phyloP scores from a whole-genome alignment of 768 basidiomycete genomes.

The Lactarius pseudohatsudake region DNA sequence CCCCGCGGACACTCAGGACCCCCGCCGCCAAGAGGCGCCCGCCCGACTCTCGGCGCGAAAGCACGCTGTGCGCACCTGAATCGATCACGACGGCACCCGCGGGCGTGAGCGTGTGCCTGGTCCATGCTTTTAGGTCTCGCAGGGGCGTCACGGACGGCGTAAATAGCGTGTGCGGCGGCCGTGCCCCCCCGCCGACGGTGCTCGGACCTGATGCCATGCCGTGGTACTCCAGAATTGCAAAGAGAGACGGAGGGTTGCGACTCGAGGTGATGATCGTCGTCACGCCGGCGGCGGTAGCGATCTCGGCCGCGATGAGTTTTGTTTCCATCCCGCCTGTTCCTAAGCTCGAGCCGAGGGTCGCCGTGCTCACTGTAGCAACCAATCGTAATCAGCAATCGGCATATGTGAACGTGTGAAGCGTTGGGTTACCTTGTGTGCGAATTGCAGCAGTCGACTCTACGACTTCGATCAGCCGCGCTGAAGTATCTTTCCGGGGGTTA shows the following conservation, averaged over 20 bases:
- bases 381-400: neutral
- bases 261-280: slow-evolving; percentile 89
- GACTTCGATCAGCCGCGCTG: slow-evolving; percentile 74
- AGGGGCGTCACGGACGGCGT: slow-evolving; percentile 67
- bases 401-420: slow-evolving; percentile 16
- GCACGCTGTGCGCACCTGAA: slow-evolving; percentile 81
- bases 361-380: slow-evolving; percentile 71
- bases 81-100: slow-evolving; percentile 89
- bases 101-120: slow-evolving; percentile 89
- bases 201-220: slow-evolving; percentile 28
- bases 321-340: slow-evolving; percentile 99
- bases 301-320: slow-evolving; percentile 96
- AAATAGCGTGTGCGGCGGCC: slow-evolving; percentile 90
- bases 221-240: slow-evolving; percentile 81
- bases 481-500: slow-evolving; percentile 89
- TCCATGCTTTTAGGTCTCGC: slow-evolving; percentile 93
- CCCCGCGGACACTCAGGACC: slow-evolving; percentile 81
- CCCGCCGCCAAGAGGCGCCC: slow-evolving; percentile 92
- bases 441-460: slow-evolving; percentile 84
- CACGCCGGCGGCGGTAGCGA: slow-evolving; percentile 93
- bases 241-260: slow-evolving; percentile 70
- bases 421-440: slow-evolving; percentile 65
- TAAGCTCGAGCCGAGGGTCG: slow-evolving; percentile 86
- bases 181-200: slow-evolving; percentile 29
- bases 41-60: slow-evolving; percentile 83